Evolutionary conservation across 768 basidiomycete genomes (phyloP).

Genomic region (Russula sp.): DNA sequence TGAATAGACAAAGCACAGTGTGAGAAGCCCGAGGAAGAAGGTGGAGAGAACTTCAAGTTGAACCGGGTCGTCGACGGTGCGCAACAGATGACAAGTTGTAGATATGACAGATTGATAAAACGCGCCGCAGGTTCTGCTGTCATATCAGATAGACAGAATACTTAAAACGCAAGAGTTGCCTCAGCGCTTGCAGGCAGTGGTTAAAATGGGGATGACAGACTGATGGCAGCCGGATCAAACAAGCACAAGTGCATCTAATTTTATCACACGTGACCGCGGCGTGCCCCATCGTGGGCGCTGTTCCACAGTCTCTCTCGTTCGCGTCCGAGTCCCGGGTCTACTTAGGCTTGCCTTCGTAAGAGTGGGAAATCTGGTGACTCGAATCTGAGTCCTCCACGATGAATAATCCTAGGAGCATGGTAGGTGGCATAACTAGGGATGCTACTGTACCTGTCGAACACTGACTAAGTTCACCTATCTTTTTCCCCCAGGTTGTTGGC

Average conservation of each 20-base stretch:
- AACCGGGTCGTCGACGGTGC: neutral
- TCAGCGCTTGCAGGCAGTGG: neutral
- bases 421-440: neutral
- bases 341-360: too few relatives aligned
- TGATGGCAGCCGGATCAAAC: neutral
- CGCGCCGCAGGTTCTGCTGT: neutral
- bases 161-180: neutral
- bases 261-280: neutral
- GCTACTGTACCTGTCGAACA: neutral
- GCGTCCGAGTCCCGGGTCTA: too few relatives aligned
- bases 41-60: neutral
- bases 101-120: neutral
- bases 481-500: slow-evolving; percentile 28
- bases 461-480: neutral
- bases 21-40: neutral
- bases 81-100: neutral
- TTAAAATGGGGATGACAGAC: neutral
- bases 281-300: neutral
- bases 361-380: neutral
- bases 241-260: neutral
- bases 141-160: neutral
- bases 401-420: slow-evolving; percentile 22
- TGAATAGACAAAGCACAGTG: neutral
- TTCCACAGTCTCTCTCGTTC: neutral
- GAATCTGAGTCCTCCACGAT: neutral